Conservation (phyloP, 208 protist species). For the Angomonas ambiguus region DNA sequence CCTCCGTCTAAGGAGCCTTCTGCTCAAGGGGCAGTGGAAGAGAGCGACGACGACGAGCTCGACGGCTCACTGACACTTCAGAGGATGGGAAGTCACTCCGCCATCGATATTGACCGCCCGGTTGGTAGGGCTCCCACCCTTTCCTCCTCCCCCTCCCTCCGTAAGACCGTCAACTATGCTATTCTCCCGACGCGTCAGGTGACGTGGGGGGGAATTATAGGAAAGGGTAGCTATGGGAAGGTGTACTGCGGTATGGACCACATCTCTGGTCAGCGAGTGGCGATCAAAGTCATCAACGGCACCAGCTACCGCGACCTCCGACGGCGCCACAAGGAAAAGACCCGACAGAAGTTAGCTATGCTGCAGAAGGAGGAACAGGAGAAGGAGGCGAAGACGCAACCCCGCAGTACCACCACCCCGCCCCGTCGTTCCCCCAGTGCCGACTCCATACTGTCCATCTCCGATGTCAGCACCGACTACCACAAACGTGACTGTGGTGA, state of each 20-base stretch:
- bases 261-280: slow-evolving; percentile 39
- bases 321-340: background rate
- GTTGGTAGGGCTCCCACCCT: no score
- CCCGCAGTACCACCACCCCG: no score
- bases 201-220: slow-evolving; percentile 61
- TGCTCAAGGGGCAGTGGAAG: no score
- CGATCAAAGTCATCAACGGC: slow-evolving; percentile 71
- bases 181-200: slow-evolving; percentile 42
- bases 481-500: no score
- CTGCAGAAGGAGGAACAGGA: background rate
- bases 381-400: background rate
- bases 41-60: background rate
- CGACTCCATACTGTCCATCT: slow-evolving; percentile 21
- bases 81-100: no score
- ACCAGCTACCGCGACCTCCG: slow-evolving; percentile 8
- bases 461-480: slow-evolving; percentile 14
- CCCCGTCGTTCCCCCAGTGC: no score
- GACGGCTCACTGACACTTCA: no score
- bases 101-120: background rate
- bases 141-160: background rate
- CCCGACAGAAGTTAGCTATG: background rate
- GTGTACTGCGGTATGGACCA: slow-evolving; percentile 76
- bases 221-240: slow-evolving; percentile 44
- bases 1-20: no score
- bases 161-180: slow-evolving; percentile 20